Evolutionary conservation across 331 rosid species (phyloP), one percentile per base, ranked within the genome.

Genomic region (Quercus tomentella): DNA sequence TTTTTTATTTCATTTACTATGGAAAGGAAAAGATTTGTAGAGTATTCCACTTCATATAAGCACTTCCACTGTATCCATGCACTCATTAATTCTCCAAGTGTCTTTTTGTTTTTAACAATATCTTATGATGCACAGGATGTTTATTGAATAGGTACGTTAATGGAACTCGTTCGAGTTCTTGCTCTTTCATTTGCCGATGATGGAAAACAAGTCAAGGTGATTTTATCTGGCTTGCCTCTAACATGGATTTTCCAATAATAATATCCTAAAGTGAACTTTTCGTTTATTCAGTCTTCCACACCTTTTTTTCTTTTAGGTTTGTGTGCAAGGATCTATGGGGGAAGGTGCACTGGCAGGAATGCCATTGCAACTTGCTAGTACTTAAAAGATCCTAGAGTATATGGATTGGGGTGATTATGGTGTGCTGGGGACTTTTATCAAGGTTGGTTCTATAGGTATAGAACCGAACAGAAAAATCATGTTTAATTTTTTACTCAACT

Each of bases 361-460:
- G 99, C 98, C 98, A 23, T 83, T 95, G 82, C 97, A 92, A 87
- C 97, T 95, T 70, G 97, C 97, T 76, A 96, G 98, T 72, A 90
- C 85, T 80, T 83, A 92, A 76, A 82, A 85, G 83, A 91, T 95
- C 83, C 81, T 95, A 76, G 97, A 95, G 88, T 91, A 82, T 90
- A 95, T 95, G 97, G 97, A 91, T 86, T 95, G 98, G 97, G 98
- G 97, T 77, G 97, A 91, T 70, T 89, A 95, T 80, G 97, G 89
- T 79, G 97, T 93, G 30, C 82, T 87, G 77, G 97, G 92, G 71
- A 94, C 89, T 16, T 94, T 94, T 84, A 84, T 94, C 87, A 87
- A 91, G 21, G 89, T 94, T 75, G 96, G 97, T 78, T 89, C 94
- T 25, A 87, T 94, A 86, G 98, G 97, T 94, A 91, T 78, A 74